These are phyloP conservation scores for Turnera subulata DNA, from an alignment of 345 rosid species.

Conservation along the genomic window DNA sequence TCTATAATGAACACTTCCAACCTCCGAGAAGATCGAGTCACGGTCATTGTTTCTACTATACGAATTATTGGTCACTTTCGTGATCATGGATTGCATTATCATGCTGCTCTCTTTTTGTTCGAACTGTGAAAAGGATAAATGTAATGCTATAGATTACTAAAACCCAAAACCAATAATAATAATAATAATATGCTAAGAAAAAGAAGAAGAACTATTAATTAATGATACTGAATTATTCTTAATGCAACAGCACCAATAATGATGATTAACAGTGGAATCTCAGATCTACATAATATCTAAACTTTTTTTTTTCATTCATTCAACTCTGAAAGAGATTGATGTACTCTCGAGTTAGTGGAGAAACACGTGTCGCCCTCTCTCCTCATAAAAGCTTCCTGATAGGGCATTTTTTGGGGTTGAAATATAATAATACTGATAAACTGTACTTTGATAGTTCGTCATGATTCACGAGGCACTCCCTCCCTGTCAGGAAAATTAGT, in stretches of 20 bases:
- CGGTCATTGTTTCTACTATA: neutral
- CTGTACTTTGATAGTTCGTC: neutral
- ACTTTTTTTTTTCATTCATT: neutral
- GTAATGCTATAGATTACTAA: too few relatives aligned
- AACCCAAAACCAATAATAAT: neutral
- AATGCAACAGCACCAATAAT: too few relatives aligned
- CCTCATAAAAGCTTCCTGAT: constrained; percentile 5
- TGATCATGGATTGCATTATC: constrained; percentile 17
- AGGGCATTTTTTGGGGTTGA: neutral
- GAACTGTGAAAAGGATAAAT: too few relatives aligned
- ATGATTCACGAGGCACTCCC: neutral
- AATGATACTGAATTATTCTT: constrained; percentile 1
- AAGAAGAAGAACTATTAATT: neutral
- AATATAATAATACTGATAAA: neutral
- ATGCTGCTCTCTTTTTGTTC: too few relatives aligned
- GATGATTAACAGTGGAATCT: constrained; percentile 26
- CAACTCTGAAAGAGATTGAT: neutral
- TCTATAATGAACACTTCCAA: too few relatives aligned
- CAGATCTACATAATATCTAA: constrained; percentile 14
- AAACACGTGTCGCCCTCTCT: constrained; percentile 17
- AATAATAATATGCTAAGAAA: neutral
- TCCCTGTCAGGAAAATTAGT: neutral
- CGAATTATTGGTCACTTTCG: constrained; percentile 18
- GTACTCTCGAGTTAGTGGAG: constrained; percentile 16
- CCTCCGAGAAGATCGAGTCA: constrained; percentile 12